Evolutionary conservation across 2,329 filamentous ascomycete genomes (phyloP).

Genomic region (Aplosporella prunicola): DNA sequence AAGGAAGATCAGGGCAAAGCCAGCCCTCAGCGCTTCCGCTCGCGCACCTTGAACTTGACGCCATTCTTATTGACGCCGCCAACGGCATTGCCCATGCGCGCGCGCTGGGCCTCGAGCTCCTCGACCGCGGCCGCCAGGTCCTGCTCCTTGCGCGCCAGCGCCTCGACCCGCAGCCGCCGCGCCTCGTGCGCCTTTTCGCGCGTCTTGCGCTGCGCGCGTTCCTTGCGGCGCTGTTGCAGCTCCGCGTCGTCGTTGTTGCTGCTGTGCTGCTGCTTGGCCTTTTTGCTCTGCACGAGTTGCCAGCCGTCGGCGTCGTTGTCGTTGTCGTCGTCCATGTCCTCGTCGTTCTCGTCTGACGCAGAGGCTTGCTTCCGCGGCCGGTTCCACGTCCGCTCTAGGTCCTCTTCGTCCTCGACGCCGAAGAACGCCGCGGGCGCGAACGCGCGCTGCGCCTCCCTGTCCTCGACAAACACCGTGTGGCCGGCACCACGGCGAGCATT

Average conservation of each 20-base stretch:
- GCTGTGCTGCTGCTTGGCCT: slow-evolving; percentile 12
- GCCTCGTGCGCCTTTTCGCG: slow-evolving; percentile 41
- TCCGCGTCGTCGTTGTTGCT: no score
- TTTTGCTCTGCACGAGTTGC: slow-evolving; percentile 21
- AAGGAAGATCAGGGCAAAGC: no score
- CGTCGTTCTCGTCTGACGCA: slow-evolving; percentile 12
- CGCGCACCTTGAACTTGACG: slow-evolving; percentile 54
- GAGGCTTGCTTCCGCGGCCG: slow-evolving; percentile 18
- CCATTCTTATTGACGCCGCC: slow-evolving; percentile 56
- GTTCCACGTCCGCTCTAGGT: slow-evolving; percentile 15
- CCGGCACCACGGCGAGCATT: no score
- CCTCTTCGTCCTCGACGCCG: slow-evolving; percentile 21
- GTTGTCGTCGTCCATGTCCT: slow-evolving; percentile 17
- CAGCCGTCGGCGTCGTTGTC: slow-evolving; percentile 13
- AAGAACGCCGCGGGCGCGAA: slow-evolving; percentile 35
- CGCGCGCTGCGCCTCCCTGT: slow-evolving; percentile 30
- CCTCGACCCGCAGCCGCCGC: slow-evolving; percentile 41
- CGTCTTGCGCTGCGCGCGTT: slow-evolving; percentile 29
- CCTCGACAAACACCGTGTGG: slow-evolving; percentile 32
- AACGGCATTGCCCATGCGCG: slow-evolving; percentile 50
- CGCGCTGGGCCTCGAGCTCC: slow-evolving; percentile 50
- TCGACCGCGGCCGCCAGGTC: slow-evolving; percentile 47
- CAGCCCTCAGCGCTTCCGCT: slow-evolving; percentile 51
- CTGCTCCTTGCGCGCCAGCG: slow-evolving; percentile 44
- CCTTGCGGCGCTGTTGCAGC: slow-evolving; percentile 20